Evolutionary conservation across 2,329 filamentous ascomycete genomes (phyloP).

Genomic region (Venturia nashicola): DNA sequence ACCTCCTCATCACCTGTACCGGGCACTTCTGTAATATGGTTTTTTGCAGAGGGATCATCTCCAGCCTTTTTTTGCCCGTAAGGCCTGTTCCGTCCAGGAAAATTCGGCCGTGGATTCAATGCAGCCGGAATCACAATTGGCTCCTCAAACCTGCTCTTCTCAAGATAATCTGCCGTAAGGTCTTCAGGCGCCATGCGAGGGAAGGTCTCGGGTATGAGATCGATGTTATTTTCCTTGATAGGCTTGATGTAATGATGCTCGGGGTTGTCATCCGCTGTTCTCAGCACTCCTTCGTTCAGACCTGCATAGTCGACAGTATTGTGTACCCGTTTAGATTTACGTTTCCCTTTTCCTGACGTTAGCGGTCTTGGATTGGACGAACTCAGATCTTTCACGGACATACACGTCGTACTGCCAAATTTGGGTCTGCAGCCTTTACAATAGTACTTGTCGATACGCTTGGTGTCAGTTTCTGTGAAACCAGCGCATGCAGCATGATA

Average conservation of each 20-base stretch:
- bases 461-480: conserved; percentile 51
- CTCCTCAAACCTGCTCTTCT: conserved; percentile 51
- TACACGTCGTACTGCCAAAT: conserved; percentile 50
- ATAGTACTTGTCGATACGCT: conserved; percentile 56
- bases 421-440: conserved; percentile 46
- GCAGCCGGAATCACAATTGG: conserved; percentile 54
- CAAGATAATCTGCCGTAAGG: conserved; percentile 50
- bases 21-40: background rate
- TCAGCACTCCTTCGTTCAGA: conserved; percentile 52
- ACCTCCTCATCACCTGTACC: conserved; percentile 10
- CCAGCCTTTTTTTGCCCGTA: background rate
- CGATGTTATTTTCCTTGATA: conserved; percentile 52
- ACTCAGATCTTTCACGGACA: conserved; percentile 13
- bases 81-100: conserved; percentile 11
- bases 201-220: conserved; percentile 44
- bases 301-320: conserved; percentile 57
- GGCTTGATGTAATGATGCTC: conserved; percentile 58
- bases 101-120: conserved; percentile 42
- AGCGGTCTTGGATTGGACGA: conserved; percentile 2
- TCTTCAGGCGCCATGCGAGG: conserved; percentile 52
- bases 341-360: background rate
- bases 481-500: conserved; percentile 56
- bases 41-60: background rate
- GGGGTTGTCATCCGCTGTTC: conserved; percentile 49
- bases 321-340: conserved; percentile 53